Conservation (phyloP, 164 flowering plant species). For the Aristolochia californica region DNA sequence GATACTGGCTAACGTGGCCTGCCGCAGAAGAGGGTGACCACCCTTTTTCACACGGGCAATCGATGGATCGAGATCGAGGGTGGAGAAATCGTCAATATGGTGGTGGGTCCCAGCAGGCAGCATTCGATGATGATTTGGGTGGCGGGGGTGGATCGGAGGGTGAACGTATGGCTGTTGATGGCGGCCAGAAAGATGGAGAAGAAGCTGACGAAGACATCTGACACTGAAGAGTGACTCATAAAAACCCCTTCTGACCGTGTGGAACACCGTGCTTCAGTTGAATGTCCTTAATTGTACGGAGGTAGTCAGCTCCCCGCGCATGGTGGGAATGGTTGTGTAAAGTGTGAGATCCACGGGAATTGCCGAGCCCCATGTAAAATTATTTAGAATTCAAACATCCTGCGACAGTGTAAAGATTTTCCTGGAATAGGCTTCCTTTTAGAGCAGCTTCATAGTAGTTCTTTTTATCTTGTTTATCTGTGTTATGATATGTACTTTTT, state of each 20-base stretch:
- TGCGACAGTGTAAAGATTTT: slow-evolving; percentile 7
- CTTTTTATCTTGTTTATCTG: not conserved
- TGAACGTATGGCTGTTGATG: slow-evolving; percentile 9
- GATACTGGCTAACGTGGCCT: not conserved
- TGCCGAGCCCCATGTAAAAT: slow-evolving; percentile 13
- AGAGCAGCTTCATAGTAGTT: not conserved
- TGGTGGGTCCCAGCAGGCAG: slow-evolving; percentile 6
- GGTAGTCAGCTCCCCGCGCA: not conserved
- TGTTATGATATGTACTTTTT: not conserved
- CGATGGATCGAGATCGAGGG: slow-evolving; percentile 27
- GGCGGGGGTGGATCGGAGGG: slow-evolving; percentile 14
- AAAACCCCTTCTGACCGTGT: too few relatives aligned
- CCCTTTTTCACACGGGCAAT: slow-evolving; percentile 25
- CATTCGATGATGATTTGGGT: slow-evolving; percentile 6
- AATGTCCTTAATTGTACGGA: not conserved
- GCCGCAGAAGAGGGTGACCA: slow-evolving; percentile 30
- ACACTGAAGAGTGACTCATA: not conserved
- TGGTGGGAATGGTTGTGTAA: too few relatives aligned
- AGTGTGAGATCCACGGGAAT: too few relatives aligned
- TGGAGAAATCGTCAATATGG: slow-evolving; percentile 15
- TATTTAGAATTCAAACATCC: slow-evolving; percentile 9
- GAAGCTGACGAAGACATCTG: slow-evolving; percentile 6
- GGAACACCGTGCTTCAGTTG: slow-evolving; percentile 7
- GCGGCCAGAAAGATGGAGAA: slow-evolving; percentile 16
- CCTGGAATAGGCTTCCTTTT: slow-evolving; percentile 4